Evolutionary conservation across 2,329 filamentous ascomycete genomes (phyloP).

Genomic region (Byssochlamys sp.): DNA sequence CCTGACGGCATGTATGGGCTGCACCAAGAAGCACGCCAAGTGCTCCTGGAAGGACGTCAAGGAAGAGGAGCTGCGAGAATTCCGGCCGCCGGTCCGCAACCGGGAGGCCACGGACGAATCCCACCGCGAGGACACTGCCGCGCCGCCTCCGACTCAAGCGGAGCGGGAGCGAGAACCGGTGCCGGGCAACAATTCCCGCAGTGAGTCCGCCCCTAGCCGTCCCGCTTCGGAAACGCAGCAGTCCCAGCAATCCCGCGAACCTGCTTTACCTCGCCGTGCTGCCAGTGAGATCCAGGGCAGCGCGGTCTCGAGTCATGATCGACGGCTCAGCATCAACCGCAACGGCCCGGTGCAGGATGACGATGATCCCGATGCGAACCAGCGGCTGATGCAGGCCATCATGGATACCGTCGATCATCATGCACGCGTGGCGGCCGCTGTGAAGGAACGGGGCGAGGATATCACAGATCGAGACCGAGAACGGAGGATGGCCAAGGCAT

Average conservation of each 20-base stretch:
- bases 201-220: slow-evolving; percentile 14
- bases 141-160: slow-evolving; percentile 5
- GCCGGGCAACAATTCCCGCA: not conserved
- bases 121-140: slow-evolving; percentile 5
- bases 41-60: slow-evolving; percentile 77
- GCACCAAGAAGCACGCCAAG: slow-evolving; percentile 82
- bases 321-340: slow-evolving; percentile 12
- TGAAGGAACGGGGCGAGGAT: slow-evolving; percentile 8
- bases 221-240: slow-evolving; percentile 14
- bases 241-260: slow-evolving; percentile 14
- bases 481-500: slow-evolving; percentile 18
- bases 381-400: slow-evolving; percentile 34
- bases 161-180: not conserved
- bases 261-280: slow-evolving; percentile 24
- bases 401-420: slow-evolving; percentile 34
- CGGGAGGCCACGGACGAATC: slow-evolving; percentile 10
- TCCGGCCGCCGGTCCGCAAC: slow-evolving; percentile 10
- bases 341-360: slow-evolving; percentile 16
- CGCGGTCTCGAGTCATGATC: slow-evolving; percentile 11
- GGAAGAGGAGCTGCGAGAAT: slow-evolving; percentile 52
- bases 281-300: slow-evolving; percentile 28
- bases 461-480: slow-evolving; percentile 13
- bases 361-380: slow-evolving; percentile 30
- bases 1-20: slow-evolving; percentile 74
- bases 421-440: slow-evolving; percentile 24